Evolutionary conservation across 768 basidiomycete species (phyloP), one percentile per base, ranked within the genome.

Genomic region (Suillus hirtellus): DNA sequence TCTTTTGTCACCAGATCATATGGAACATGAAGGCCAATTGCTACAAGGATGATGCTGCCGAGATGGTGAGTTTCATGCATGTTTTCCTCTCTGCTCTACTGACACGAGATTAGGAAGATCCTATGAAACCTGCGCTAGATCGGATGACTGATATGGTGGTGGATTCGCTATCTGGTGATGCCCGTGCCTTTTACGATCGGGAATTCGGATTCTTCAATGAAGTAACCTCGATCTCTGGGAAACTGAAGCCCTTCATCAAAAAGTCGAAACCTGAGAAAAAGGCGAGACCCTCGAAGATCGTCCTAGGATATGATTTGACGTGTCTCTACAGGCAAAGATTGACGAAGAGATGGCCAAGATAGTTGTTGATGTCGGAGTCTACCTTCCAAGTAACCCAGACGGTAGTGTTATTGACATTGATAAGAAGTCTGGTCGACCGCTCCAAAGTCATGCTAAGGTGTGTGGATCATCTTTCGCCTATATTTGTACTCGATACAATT

Each of bases 21-120:
- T 99, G 97, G 97, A 99, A 99, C 74, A 99, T 99, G 97, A 96
- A 96, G 71, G 97, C 97, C 5, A 99, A 99, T 71, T 95, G 92
- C 65, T 97, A 88, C 75, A 93, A 91, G 69, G 96, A 95, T 69
- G 97, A 99, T 70, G 79, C 82, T 8, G 93, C 87, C 15, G 95
- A 96, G 74, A 81, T 91, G 63, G 94, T 92, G 69, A 59, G 86
- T 79, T 60, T 40, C 12, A 24, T 40, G 2, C 17, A 34, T 60
- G 2, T 64, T n/a, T 21, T 40, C 27, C 19, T n/a, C 60, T 47
- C 37, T 19, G 10, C 38, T 37, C 35, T 38, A 65, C 43, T 63
- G 43, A 70, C 34, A 10, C 47, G 65, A 38, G 65, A 64, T 62
- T 68, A 97, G 94, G 90, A 93, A 72, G 97, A 99, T 78, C 83